Evolutionary conservation across 2,329 filamentous ascomycete genomes (phyloP).

Genomic region (Calonectria fujianensis): DNA sequence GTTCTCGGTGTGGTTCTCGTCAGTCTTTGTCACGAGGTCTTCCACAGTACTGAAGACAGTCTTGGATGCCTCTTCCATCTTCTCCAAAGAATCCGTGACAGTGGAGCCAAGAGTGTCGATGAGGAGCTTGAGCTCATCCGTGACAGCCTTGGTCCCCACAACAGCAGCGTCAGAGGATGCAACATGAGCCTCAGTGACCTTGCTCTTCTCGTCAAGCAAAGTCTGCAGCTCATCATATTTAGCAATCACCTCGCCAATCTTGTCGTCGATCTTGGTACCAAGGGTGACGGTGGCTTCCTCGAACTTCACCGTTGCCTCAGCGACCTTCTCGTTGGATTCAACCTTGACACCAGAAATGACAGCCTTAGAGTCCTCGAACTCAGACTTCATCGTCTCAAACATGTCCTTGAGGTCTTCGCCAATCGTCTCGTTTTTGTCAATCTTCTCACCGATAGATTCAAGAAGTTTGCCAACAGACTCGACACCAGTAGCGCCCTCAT

Average conservation of each 20-base stretch:
- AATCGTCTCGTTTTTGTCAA: slow-evolving; percentile 74
- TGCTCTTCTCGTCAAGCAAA: slow-evolving; percentile 82
- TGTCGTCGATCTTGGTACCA: slow-evolving; percentile 75
- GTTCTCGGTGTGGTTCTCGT: slow-evolving; percentile 83
- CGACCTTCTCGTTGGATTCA: slow-evolving; percentile 88
- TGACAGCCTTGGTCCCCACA: slow-evolving; percentile 83
- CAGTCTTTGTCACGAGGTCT: slow-evolving; percentile 83
- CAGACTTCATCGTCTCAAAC: slow-evolving; percentile 84
- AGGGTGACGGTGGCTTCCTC: slow-evolving; percentile 74
- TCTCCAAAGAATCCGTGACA: slow-evolving; percentile 88
- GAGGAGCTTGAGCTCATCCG: slow-evolving; percentile 90
- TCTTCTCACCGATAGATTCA: slow-evolving; percentile 78
- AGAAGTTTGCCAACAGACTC: slow-evolving; percentile 83
- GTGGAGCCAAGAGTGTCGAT: slow-evolving; percentile 89
- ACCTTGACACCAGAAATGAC: slow-evolving; percentile 87
- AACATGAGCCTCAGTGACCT: slow-evolving; percentile 83
- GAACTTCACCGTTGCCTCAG: slow-evolving; percentile 75
- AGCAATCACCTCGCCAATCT: slow-evolving; percentile 84
- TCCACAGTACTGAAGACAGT: slow-evolving; percentile 90
- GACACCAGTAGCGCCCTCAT: slow-evolving; percentile 82
- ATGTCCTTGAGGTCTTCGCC: slow-evolving; percentile 82
- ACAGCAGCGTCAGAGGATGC: slow-evolving; percentile 84
- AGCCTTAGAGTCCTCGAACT: slow-evolving; percentile 90
- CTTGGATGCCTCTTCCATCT: slow-evolving; percentile 90
- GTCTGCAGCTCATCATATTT: slow-evolving; percentile 93